These are phyloP conservation scores for Tillandsia leiboldiana DNA, from an alignment of 176 grass and related monocot species.

Conservation along the genomic window DNA sequence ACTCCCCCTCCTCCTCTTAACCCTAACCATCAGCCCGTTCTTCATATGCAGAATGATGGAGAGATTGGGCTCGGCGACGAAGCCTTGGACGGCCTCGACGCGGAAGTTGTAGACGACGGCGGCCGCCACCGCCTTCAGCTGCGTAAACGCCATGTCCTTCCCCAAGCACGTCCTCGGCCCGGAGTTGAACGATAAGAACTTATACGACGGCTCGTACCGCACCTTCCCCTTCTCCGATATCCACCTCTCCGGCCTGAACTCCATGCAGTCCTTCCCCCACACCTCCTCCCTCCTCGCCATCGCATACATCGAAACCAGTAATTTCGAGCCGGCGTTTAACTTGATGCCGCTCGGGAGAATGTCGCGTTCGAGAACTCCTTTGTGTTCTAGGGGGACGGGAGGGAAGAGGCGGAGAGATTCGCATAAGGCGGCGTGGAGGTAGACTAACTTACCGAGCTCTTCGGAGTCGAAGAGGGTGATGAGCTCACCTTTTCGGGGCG, in stretches of 20 bases:
- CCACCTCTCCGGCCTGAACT: conserved; percentile 77
- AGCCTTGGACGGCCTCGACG: conserved; percentile 32
- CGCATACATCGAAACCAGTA: conserved; percentile 49
- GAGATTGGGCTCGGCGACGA: conserved; percentile 62
- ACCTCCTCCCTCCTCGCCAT: conserved; percentile 64
- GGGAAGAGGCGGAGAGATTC: conserved; percentile 70
- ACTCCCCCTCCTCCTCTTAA: conserved; percentile 27
- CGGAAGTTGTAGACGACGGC: conserved; percentile 62
- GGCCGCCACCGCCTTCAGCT: conserved; percentile 53
- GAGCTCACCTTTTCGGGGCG: background rate
- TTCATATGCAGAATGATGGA: conserved; percentile 80
- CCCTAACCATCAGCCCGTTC: conserved; percentile 50
- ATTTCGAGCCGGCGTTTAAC: conserved; percentile 30
- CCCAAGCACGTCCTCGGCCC: conserved; percentile 75
- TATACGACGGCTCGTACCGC: conserved; percentile 61
- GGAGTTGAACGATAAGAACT: conserved; percentile 81
- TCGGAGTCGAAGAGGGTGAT: conserved; percentile 39
- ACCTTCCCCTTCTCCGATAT: conserved; percentile 38
- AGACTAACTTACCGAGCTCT: conserved; percentile 40
- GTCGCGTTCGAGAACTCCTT: conserved; percentile 43
- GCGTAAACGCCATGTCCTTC: conserved; percentile 73
- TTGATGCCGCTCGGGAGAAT: conserved; percentile 59
- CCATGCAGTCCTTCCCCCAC: conserved; percentile 76
- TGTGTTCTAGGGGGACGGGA: conserved; percentile 73
- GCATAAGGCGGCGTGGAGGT: conserved; percentile 63